Percentiles rank a stretch among this genome's conserved stretches.
Evolutionary conservation across 805 yeast species (phyloP).

Genomic region (Brettanomyces sp.): DNA sequence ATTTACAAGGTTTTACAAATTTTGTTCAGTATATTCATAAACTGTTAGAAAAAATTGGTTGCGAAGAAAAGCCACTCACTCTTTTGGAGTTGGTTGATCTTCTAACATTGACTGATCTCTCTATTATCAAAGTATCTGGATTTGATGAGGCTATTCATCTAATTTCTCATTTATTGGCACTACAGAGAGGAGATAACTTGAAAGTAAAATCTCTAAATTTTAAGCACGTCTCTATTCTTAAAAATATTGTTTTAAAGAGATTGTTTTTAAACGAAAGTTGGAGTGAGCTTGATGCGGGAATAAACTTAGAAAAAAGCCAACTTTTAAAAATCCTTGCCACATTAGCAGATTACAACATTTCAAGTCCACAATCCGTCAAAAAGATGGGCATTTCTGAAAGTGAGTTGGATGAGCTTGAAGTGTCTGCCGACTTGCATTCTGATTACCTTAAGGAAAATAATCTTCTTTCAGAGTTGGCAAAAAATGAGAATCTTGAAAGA

Average conservation of each 20-base stretch:
- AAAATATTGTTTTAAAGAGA: constrained; percentile 48
- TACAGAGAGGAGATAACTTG: neutral
- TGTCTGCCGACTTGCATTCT: neutral
- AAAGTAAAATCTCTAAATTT: neutral
- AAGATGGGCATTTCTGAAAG: constrained; percentile 5
- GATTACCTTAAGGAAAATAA: constrained; percentile 8
- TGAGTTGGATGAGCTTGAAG: constrained; percentile 7
- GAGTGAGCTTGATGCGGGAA: constrained; percentile 24
- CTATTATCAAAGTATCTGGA: constrained; percentile 38
- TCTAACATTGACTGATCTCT: constrained; percentile 33
- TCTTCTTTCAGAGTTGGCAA: constrained; percentile 11
- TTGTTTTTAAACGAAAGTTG: constrained; percentile 47
- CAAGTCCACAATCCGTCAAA: constrained; percentile 5
- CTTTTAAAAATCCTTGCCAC: constrained; percentile 9
- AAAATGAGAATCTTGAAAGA: constrained; percentile 9
- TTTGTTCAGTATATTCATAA: neutral
- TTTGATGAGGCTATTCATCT: constrained; percentile 42
- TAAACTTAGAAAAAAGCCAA: constrained; percentile 7
- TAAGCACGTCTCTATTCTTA: constrained; percentile 10
- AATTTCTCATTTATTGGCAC: constrained; percentile 14
- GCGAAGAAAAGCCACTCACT: constrained; percentile 29
- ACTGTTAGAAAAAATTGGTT: constrained; percentile 19
- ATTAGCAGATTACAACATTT: neutral
- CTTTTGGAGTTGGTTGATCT: constrained; percentile 41
- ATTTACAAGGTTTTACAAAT: neutral